Base-by-base conservation (phyloP, 371 early-diverging fungal species). In the Mucor saturninus region DNA sequence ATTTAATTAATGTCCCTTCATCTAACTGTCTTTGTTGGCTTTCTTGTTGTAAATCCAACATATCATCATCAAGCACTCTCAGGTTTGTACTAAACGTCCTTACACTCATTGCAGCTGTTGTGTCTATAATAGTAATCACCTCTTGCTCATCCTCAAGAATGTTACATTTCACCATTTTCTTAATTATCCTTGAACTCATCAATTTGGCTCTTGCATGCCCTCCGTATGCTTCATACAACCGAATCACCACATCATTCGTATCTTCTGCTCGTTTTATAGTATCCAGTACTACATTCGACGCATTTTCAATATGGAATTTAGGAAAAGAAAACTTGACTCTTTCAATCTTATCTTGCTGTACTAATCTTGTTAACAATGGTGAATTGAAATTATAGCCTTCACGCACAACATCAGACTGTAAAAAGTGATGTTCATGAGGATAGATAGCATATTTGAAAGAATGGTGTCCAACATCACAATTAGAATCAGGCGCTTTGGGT, bases 221-320 rank as follows among this genome's bases (percentile, higher is more conserved):
- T 10, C 98, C 97, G 69, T 84, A 91, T 0, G 93, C 85, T 72
- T 97, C 97, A 69, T 92, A 93, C 5, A 96, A 55, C 32, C 98
- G 77, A 21, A 97, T 58, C 26, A 96, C 77, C 11, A 96, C 57
- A 48, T 81, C 75, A 31, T 86, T 76, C 5, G 78, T 72, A 69
- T 93, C 92, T 69, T 95, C 95, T 2, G 95, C 91, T 26, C 77
- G 68, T 69, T 95, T 96, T 60, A 95, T 75, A 0, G 93, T 91
- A 69, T 96, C 95, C 67, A 97, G 69, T 14, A 96, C 85, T 4
- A 95, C 88, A 61, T 93, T 94, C n/a, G 77, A 74, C 11, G 81
- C 75, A 37, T 80, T 80, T n/a, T 85, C 81, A 46, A 91, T 61
- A 13, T 72, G 66, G 68, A 93, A 88, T 53, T 82, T 78, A 9